phyloP scores from a whole-genome alignment of 768 basidiomycete species.

The Trametes cinnabarina region DNA sequence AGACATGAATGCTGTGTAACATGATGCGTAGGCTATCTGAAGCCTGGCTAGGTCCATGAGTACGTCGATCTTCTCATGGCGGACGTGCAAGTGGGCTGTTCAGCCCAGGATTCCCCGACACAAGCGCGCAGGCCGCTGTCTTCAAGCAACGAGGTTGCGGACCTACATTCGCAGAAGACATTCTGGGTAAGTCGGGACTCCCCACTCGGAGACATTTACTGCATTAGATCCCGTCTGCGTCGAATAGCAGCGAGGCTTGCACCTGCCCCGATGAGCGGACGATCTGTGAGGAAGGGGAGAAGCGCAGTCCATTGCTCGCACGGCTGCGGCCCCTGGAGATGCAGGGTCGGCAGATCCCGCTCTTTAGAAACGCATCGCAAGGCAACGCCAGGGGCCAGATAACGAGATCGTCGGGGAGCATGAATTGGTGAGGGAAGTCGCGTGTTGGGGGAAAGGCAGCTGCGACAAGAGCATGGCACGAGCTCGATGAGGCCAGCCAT shows the following conservation, averaged over 20 bases:
- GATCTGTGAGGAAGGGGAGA: not conserved
- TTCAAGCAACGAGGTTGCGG: not conserved
- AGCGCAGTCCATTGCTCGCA: not conserved
- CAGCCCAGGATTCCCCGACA: not conserved
- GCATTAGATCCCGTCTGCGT: slow-evolving; percentile 6
- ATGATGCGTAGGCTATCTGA: not conserved
- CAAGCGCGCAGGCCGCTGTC: not conserved
- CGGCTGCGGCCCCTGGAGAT: not conserved
- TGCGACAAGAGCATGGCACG: not conserved
- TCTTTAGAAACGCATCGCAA: not conserved
- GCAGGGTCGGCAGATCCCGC: not conserved
- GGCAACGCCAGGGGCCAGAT: not conserved
- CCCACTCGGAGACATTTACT: not conserved
- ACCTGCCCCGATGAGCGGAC: not conserved
- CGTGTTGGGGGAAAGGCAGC: not conserved
- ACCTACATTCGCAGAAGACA: not conserved
- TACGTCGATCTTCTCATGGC: not conserved
- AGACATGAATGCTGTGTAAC: slow-evolving; percentile 2
- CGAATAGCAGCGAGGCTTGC: slow-evolving; percentile 1
- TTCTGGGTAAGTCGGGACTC: not conserved
- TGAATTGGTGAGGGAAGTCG: not conserved
- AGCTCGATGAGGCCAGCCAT: not conserved
- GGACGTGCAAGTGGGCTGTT: not conserved
- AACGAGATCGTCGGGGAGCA: not conserved
- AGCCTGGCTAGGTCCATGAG: not conserved